Conservation (phyloP, 345 rosid genomes). For the Eucalyptus shirleyi region DNA sequence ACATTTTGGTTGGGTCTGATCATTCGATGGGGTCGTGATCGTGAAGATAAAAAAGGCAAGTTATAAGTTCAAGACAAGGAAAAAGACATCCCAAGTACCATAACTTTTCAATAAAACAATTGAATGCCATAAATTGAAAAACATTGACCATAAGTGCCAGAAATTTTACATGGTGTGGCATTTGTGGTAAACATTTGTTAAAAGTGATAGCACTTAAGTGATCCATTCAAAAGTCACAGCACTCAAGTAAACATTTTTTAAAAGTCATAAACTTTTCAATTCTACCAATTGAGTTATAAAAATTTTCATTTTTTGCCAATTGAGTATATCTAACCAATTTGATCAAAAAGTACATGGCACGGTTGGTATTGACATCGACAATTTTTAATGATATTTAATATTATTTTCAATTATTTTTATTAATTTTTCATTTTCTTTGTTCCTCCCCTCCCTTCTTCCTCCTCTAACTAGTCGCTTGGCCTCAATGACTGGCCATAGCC, state of each 20-base stretch:
- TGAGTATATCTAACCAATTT: too few species aligned
- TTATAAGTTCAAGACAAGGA: not conserved
- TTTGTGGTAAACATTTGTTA: not conserved
- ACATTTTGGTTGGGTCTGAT: not conserved
- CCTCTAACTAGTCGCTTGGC: not conserved
- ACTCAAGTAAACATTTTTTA: not conserved
- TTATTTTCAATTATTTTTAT: too few species aligned
- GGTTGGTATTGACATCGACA: rapidly evolving
- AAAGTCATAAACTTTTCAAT: not conserved
- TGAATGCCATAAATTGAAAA: not conserved
- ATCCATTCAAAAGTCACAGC: not conserved
- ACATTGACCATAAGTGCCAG: not conserved
- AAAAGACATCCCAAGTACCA: not conserved
- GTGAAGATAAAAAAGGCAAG: not conserved
- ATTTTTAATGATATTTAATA: too few species aligned
- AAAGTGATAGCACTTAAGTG: too few species aligned
- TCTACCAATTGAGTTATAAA: too few species aligned
- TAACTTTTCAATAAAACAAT: not conserved
- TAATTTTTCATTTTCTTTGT: too few species aligned
- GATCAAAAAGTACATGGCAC: not conserved
- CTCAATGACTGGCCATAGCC: too few species aligned
- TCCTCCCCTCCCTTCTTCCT: not conserved
- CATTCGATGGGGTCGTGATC: rapidly evolving
- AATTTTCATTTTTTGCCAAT: too few species aligned
- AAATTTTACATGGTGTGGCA: not conserved